Conservation (phyloP, 306 rosid species). For the Prunus fruticosa region DNA sequence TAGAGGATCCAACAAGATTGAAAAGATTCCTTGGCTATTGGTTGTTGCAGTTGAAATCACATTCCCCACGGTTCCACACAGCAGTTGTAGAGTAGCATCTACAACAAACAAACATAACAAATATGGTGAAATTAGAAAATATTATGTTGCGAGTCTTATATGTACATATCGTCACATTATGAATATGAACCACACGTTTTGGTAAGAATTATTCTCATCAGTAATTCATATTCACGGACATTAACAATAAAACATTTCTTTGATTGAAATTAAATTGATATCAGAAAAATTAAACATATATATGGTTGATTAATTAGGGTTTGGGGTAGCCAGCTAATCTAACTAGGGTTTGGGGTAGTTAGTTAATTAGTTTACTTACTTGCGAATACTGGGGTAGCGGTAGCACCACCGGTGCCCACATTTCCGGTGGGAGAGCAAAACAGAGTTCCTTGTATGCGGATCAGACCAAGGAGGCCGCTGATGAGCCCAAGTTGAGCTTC, state of each 20-base stretch:
- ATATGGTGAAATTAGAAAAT: not conserved
- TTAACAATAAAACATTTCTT: too few species aligned
- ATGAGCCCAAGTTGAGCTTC: slow-evolving; percentile 12
- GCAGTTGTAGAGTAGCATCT: slow-evolving; percentile 34
- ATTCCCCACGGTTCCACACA: slow-evolving; percentile 24
- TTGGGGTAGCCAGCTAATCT: not conserved
- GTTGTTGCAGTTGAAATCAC: slow-evolving; percentile 27
- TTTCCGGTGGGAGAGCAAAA: slow-evolving; percentile 26
- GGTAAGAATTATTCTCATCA: too few species aligned
- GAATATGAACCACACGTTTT: too few species aligned
- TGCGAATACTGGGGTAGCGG: slow-evolving; percentile 29
- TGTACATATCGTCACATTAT: not conserved
- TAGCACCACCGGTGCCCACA: slow-evolving; percentile 16
- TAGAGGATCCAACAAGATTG: slow-evolving; percentile 22
- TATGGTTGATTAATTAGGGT: not conserved
- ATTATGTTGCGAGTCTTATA: too few species aligned
- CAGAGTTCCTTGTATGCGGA: slow-evolving; percentile 23
- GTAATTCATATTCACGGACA: too few species aligned
- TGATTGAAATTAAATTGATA: too few species aligned
- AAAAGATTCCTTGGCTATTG: slow-evolving; percentile 17
- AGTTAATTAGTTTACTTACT: slow-evolving; percentile 13
- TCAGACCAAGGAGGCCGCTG: slow-evolving; percentile 10
- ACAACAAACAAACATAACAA: not conserved
- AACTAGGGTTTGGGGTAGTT: not conserved
- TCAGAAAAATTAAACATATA: not conserved